Evolutionary conservation across 164 flowering plant species (phyloP).

Genomic region (Sextonia rubra): DNA sequence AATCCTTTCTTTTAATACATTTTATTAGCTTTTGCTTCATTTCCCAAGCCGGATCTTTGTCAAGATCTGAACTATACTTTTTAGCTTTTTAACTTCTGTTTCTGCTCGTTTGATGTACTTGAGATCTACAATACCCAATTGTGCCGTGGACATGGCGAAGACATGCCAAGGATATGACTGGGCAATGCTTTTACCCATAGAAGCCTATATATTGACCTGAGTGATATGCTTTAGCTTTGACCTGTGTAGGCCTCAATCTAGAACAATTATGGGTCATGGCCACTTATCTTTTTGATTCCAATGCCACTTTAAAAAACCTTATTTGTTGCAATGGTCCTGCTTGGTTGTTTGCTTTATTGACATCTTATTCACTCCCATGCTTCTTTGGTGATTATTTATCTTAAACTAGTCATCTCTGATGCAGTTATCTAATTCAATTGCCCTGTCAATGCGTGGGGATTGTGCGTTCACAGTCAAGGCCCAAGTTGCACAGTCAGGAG

Average conservation of each 20-base stretch:
- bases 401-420: conserved; percentile 7
- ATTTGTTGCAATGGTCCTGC: neutral
- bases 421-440: conserved; percentile 56
- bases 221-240: too few species aligned
- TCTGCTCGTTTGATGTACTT: too few species aligned
- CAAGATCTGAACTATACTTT: too few species aligned
- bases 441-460: conserved; percentile 55
- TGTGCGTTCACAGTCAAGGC: conserved; percentile 61
- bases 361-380: neutral
- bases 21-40: too few species aligned
- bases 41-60: too few species aligned
- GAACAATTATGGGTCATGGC: neutral
- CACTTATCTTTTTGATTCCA: neutral
- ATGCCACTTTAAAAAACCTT: neutral
- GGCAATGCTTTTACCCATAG: too few species aligned
- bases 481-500: conserved; percentile 47
- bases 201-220: too few species aligned
- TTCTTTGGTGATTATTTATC: neutral
- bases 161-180: too few species aligned
- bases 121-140: too few species aligned
- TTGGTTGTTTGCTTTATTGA: neutral
- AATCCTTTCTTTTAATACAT: too few species aligned
- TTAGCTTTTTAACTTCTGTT: too few species aligned
- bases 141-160: too few species aligned
- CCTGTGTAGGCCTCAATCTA: neutral